Evolutionary conservation across 2,329 filamentous ascomycete genomes (phyloP), one percentile per base, ranked within the genome.

Genomic region (Trichoderma pleuroti): DNA sequence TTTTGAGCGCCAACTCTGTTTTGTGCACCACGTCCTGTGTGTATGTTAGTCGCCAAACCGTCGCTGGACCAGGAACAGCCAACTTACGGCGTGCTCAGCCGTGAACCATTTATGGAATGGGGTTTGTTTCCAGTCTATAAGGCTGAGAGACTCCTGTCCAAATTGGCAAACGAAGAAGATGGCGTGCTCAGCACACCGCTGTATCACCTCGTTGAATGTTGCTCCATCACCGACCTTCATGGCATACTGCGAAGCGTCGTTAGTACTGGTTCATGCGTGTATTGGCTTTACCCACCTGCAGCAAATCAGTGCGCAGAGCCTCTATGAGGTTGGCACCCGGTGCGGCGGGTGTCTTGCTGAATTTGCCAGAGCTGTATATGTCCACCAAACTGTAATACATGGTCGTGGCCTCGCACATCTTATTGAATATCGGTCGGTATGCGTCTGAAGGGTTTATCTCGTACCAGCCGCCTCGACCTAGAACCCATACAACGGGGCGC

Each of bases 381-480:
- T 89, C 87, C 52, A 88, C 81, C 3, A 92, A 77, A 67, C 84
- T 86, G 77, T 92, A 92, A 74, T 93, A 87, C 24, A 92, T 80
- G 10, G 84, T 83, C 14, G 92, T 86, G 2, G 88, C 90, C 76
- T 91, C 85, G 65, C 86, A 84, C 84, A 92, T 91, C 61, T 85
- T 82, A 34, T 85, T 80, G 78, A 87, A 90, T 32, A 88, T 87
- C 7, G 80, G 75, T 64, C 81, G 80, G 77, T 92, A 94, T 3
- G 80, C 78, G 11, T 82, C 76, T n/a, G 86, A 82, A 1, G 92
- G 90, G 36, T 82, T 82, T 54, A 93, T 85, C 76, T 90, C 87
- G 76, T 88, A 93, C 90, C 91, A 93, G 57, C 90, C 91, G 14
- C 89, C 86, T 68, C 83, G 76, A 42, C 78, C 79, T 1, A 76